phyloP scores from a whole-genome alignment of 352 stramenopile genomes.

The Globisporangium heterothallicum region DNA sequence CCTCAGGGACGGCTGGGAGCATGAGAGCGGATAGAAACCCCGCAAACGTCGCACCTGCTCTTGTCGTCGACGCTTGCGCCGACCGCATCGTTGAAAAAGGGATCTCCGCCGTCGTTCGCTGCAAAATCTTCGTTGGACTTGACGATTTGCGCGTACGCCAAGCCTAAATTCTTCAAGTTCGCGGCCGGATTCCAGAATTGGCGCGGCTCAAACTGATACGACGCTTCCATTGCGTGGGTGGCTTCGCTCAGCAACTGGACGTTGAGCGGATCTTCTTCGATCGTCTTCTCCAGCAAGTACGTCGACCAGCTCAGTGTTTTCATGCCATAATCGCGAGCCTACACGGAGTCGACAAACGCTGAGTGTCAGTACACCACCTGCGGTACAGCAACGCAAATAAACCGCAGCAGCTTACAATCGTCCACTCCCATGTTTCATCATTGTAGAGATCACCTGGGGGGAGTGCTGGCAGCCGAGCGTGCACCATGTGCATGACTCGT shows the following conservation, averaged over 20 bases:
- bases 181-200: slow-evolving; percentile 54
- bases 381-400: too few relatives aligned
- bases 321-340: slow-evolving; percentile 73
- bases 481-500: slow-evolving; percentile 30
- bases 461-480: slow-evolving; percentile 31
- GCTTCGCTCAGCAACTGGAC: slow-evolving; percentile 63
- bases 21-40: too few relatives aligned
- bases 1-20: too few relatives aligned
- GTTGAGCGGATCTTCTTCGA: slow-evolving; percentile 65
- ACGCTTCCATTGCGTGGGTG: slow-evolving; percentile 63
- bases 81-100: slow-evolving; percentile 47
- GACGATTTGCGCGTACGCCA: slow-evolving; percentile 93
- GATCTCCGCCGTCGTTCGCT: slow-evolving; percentile 16
- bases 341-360: slow-evolving; percentile 3
- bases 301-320: slow-evolving; percentile 78
- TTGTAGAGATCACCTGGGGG: slow-evolving; percentile 73
- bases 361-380: not conserved
- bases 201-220: slow-evolving; percentile 57
- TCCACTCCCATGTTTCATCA: slow-evolving; percentile 92
- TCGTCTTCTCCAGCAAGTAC: slow-evolving; percentile 83
- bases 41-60: slow-evolving; percentile 37
- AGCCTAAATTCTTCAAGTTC: slow-evolving; percentile 90
- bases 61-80: slow-evolving; percentile 29
- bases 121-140: slow-evolving; percentile 60
- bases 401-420: slow-evolving; percentile 65